Evolutionary conservation across 129 eudicot genomes (phyloP), one percentile per base, ranked within the genome.

Genomic region (sunflower (Helianthus annuus)): DNA sequence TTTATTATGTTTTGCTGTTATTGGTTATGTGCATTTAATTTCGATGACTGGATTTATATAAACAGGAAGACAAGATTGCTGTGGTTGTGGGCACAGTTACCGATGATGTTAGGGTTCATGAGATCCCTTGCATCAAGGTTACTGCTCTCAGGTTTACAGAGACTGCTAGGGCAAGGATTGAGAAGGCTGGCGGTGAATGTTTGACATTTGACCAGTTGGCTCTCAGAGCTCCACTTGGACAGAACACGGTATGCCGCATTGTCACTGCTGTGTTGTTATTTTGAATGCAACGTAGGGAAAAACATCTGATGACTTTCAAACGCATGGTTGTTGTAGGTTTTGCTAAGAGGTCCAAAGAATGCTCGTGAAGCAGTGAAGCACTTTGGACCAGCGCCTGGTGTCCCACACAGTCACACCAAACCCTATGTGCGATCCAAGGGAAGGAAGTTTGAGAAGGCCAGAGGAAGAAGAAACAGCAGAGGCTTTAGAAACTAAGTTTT

Each of bases 221-320:
- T 69, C 91, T 90, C 29, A 78, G 89, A 54, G 97, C 97, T 52
- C 97, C 97, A 16, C 90, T 91, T 67, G 97, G 97, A 42, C 97
- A 91, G 82, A 88, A 91, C 85, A 91, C 97, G 71, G 97, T 91
- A 83, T 34, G 36, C 32, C 32, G 32, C 32, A 27, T 27, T 27
- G 70, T 15, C 15, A 8, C 5, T 12, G 16, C 5, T 34, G 5
- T 51, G 8, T 49, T 49, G n/a, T 51, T 14, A 14, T 51, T 51
- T 5, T 14, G 7, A 51, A 4, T 42, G 10, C 10, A 7, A 42
- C 10, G 11, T 11, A 6, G 2, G 10, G 2, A 42, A 42, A 42
- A 42, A 1, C 2, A 9, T 42, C 5, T 42, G 46, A 42, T 42
- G 46, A 42, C 2, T 42, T 9, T 42, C 7, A 42, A 2, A 42